Conservation (phyloP, 805 yeast species). For the Metschnikowia picachoensis region DNA sequence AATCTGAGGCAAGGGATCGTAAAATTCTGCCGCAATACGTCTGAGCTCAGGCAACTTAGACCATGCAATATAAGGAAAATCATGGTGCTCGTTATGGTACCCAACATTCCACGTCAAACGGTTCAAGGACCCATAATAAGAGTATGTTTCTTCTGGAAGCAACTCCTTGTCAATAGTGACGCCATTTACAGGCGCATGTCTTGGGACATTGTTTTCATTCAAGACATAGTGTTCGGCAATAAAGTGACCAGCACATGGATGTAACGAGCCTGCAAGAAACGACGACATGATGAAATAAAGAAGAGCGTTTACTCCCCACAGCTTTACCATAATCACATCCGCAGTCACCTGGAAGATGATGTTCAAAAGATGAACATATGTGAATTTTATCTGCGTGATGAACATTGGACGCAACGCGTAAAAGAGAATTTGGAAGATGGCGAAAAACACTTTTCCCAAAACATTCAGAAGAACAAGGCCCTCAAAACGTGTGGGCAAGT, state of each 20-base stretch:
- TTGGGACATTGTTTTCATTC: constrained; percentile 47
- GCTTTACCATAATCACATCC: constrained; percentile 53
- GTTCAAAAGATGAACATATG: constrained; percentile 71
- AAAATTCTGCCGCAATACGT: constrained; percentile 72
- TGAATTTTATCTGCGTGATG: constrained; percentile 69
- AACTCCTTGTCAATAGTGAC: constrained; percentile 27
- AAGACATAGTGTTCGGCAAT: constrained; percentile 90
- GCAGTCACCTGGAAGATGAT: constrained; percentile 54
- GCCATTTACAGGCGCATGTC: constrained; percentile 19
- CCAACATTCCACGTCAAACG: constrained; percentile 88
- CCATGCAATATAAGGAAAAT: constrained; percentile 94
- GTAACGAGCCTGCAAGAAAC: constrained; percentile 85
- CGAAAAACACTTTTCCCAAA: constrained; percentile 85
- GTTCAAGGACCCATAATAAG: constrained; percentile 82
- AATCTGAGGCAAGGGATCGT: constrained; percentile 73
- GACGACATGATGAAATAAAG: constrained; percentile 70
- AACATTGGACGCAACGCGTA: constrained; percentile 91
- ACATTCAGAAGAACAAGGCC: constrained; percentile 70
- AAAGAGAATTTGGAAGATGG: constrained; percentile 82
- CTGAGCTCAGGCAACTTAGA: constrained; percentile 64
- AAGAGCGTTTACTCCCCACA: constrained; percentile 63
- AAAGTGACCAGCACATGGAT: constrained; percentile 94
- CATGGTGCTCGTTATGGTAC: constrained; percentile 92
- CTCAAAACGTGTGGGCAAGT: constrained; percentile 78
- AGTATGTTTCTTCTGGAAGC: constrained; percentile 74